Base-by-base conservation (phyloP, 768 basidiomycete species). In the Mycena maculata region DNA sequence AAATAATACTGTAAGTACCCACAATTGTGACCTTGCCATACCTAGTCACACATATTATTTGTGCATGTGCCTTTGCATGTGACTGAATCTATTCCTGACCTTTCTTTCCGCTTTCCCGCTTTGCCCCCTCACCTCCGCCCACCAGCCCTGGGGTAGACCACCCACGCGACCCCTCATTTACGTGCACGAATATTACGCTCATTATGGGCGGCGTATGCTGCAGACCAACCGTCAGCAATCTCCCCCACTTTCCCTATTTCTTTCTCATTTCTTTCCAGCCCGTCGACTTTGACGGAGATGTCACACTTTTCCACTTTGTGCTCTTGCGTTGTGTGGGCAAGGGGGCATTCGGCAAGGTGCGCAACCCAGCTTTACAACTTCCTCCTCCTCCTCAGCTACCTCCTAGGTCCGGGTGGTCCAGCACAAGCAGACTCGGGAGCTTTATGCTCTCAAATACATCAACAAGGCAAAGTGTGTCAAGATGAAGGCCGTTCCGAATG, bases 371-470 rank as follows among this genome's bases (percentile, higher is more conserved):
- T n/a, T 41, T 20, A 30, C 25, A 30, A 25, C 39, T n/a, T 41
- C 12, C 50, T 59, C 61, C 38, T 4, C 20, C 61, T 47, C 30
- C 62, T n/a, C 31, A 45, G 54, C 31, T 25, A 60, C 44, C 57
- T 60, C 56, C 44, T 70, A 99, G 97, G 97, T 99, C 82, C 92
- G 98, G 47, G 97, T 99, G 66, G 98, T 99, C 9, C 97, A 99
- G 80, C 98, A 99, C 83, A 99, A 98, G 77, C 94, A 98, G 79
- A 93, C 95, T n/a, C 92, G 94, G 68, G 92, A 95, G 20, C 86
- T 99, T 48, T 98, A 96, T 74, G 98, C 98, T 7, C 89, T 99
- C 79, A 99, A 99, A 80, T 99, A 99, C 82, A 99, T 99, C 81
- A 99, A 99, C 85, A 99, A 99, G 80, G 78, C 92, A 44, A 96